A percentile compares a stretch with the other conserved stretches of the same genome.
These are phyloP conservation scores for Spirogloea muscicola DNA, from an alignment of 139 green algal species.

Conservation along the genomic window DNA sequence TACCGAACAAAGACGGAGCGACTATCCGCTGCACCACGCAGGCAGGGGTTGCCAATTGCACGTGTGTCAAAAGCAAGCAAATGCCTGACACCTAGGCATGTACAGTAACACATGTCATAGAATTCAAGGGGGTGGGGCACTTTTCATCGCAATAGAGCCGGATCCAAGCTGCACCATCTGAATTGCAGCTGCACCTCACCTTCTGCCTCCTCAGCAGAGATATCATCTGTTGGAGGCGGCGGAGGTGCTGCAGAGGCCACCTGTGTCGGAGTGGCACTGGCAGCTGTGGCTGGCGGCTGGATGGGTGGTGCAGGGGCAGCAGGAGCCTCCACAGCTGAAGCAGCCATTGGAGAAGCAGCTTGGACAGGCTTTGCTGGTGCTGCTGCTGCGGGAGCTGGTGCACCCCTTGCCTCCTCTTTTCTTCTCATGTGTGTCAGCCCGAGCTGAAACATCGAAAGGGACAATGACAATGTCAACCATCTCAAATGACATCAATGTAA, in stretches of 20 bases:
- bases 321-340: conserved; percentile 1
- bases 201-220: conserved; percentile 3
- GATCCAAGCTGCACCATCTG: not conserved
- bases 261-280: not conserved
- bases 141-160: not conserved
- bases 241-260: not conserved
- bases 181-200: not conserved
- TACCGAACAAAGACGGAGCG: conserved; percentile 1
- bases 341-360: not conserved
- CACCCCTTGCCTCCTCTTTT: not conserved
- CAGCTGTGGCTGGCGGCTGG: no score
- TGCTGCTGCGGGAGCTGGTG: conserved; percentile 3
- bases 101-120: not conserved
- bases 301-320: not conserved
- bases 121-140: not conserved
- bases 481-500: not conserved
- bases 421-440: not conserved
- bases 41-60: not conserved
- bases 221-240: not conserved
- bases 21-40: not conserved
- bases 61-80: not conserved
- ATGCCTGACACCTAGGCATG: not conserved
- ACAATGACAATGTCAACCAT: not conserved
- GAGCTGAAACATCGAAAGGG: not conserved
- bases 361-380: not conserved